Evolutionary conservation across 805 yeast genomes (phyloP), one percentile per base, ranked within the genome.

Genomic region (Naumovozyma dairenensis): DNA sequence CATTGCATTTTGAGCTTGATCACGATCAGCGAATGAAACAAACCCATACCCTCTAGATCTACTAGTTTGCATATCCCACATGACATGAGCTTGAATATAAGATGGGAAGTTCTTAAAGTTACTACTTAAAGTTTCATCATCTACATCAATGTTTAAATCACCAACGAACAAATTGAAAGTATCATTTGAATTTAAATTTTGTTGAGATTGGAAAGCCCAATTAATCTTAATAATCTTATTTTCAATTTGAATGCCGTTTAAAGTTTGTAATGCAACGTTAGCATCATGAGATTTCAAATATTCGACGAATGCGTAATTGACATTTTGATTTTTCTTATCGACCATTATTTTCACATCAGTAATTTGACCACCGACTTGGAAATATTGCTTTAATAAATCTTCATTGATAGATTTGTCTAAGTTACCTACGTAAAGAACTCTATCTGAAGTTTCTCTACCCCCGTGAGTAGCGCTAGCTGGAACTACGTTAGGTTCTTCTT

Each of bases 51-150:
- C 94, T 60, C 95, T 69, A 3, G 94, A 83, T 53, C 94, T 69
- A 28, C 93, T 92, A 17, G 92, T 80, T 55, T 82, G 87, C 93
- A 84, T 83, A 55, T 86, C 95, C 95, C 96, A 85, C 95, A 85
- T 86, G 21, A 85, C 95, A 46, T 85, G 86, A 9, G 94, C 95
- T 55, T 82, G 92, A 30, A 73, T 62, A 48, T 81, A 63, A 1
- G 85, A 70, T 13, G 66, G 63, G 55, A 71, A 80, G 36, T 65
- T 62, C 4, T 63, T 45, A 51, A 85, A 85, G 9, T 80, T 66
- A 28, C 57, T 60, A 33, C 65, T 65, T 41, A 85, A 67, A 13
- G 72, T 53, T 44, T 80, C 93, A 58, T 86, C 95, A 51, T 81
- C 77, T 24, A 86, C 78, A 48, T 86, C 94, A 6, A 80, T 67